Base-by-base conservation (phyloP, 345 rosid species). In the Euphorbia lathyris region DNA sequence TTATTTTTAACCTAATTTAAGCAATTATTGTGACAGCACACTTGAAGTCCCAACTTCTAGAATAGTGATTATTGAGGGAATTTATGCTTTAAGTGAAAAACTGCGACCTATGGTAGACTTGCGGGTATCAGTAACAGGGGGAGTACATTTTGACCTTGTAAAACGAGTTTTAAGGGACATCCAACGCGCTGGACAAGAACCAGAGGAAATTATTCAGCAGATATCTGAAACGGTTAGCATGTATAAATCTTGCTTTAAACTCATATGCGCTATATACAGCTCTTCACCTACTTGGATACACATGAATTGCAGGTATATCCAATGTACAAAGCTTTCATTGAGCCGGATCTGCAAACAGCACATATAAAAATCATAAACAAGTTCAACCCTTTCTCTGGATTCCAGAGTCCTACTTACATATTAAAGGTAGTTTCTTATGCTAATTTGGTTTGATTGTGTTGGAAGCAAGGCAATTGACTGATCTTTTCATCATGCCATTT, bases 131-230 rank as follows among this genome's bases (percentile, higher is more conserved):
- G 97, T 96, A 38, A 96, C 87, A 38, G 98, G 99, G 59, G 99
- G 98, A 12, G 94, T 96, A 79, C 99, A 96, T 77, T 96, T 96
- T 86, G 99, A 96, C 72, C 99, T 96, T 70, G 99, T 96, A 65
- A 96, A 96, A 80, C 84, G 98, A 65, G 99, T 92, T 75, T 84
- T 96, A 65, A 85, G 97, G 71, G 99, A 96, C 75, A 96, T 96
- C 78, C 98, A 96, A 66, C 96, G 98, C 65, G 99, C 93, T 83
- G 93, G 96, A 17, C 98, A 92, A 85, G 90, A 90, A 83, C 98
- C 99, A 30, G 94, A 90, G 80, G 98, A 96, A 84, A 96, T 95
- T 47, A 92, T 95, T 73, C 91, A 95, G 68, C 98, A 96, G 81
- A 96, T 96, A 79, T 96, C 99, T 75, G 99, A 96, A 84, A 92